A percentile compares a stretch with the other conserved stretches of the same genome.
These are phyloP conservation scores for Alliaria petiolata DNA, from an alignment of 345 rosid species.

Conservation along the genomic window DNA sequence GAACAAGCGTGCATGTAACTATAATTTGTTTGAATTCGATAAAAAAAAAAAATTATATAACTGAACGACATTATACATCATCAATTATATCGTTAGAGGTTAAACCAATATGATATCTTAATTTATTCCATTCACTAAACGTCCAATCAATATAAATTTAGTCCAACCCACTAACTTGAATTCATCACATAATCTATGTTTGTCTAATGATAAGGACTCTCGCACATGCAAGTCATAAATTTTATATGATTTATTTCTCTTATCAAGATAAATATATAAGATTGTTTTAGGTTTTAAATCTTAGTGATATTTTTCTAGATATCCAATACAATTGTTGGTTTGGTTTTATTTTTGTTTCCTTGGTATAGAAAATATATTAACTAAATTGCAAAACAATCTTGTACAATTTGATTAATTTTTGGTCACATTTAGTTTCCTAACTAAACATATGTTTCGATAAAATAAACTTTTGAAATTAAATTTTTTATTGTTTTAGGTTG, in stretches of 20 bases:
- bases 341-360: neutral
- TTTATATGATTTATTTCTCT: slow-evolving; percentile 15
- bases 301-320: neutral
- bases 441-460: neutral
- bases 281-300: neutral
- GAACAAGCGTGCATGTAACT: slow-evolving; percentile 17
- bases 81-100: slow-evolving; percentile 26
- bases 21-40: neutral
- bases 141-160: slow-evolving; percentile 7
- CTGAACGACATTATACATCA: slow-evolving; percentile 9
- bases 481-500: neutral
- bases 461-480: neutral
- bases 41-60: no score
- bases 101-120: slow-evolving; percentile 28
- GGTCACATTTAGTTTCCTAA: neutral
- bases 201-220: slow-evolving; percentile 11
- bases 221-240: neutral
- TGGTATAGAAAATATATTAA: neutral
- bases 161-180: slow-evolving; percentile 21
- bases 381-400: neutral
- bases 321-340: neutral
- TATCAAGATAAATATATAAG: neutral
- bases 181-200: slow-evolving; percentile 25
- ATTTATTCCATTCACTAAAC: slow-evolving; percentile 23
- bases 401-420: neutral